phyloP scores from a whole-genome alignment of 192 early-diverging fungal species.

The Mycoemilia scoparia region DNA sequence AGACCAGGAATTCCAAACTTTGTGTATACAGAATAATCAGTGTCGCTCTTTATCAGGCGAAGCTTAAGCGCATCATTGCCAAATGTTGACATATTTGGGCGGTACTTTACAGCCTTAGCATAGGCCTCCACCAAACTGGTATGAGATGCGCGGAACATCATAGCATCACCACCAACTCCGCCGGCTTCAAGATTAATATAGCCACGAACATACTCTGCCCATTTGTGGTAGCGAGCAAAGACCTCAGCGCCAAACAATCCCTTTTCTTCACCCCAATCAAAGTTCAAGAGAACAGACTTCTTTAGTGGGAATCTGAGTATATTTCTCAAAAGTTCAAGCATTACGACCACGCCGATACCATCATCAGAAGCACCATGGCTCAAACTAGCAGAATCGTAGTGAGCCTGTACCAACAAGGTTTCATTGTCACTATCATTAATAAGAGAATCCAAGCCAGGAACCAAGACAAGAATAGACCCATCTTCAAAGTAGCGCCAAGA shows the following conservation, averaged over 20 bases:
- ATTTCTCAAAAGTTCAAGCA: conserved; percentile 44
- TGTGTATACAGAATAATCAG: conserved; percentile 48
- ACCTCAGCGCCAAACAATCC: conserved; percentile 41
- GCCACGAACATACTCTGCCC: conserved; percentile 39
- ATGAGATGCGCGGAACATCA: conserved; percentile 40
- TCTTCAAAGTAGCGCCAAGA: conserved; percentile 16
- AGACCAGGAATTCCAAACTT: conserved; percentile 38
- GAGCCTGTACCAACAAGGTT: conserved; percentile 44
- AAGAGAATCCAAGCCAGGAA: too few species aligned
- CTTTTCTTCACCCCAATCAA: conserved; percentile 53
- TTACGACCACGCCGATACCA: conserved; percentile 42
- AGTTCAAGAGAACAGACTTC: conserved; percentile 46
- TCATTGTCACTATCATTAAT: conserved; percentile 21
- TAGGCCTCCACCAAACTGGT: conserved; percentile 19
- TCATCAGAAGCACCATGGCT: conserved; percentile 54
- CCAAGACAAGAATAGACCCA: conserved; percentile 40
- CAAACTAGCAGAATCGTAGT: conserved; percentile 50
- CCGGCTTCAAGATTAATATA: conserved; percentile 57
- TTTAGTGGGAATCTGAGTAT: conserved; percentile 36
- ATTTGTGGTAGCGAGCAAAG: conserved; percentile 42
- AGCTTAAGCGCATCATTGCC: conserved; percentile 44
- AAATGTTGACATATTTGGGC: conserved; percentile 38
- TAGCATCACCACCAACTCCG: conserved; percentile 47
- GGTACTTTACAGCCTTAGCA: conserved; percentile 10
- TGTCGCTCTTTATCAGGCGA: conserved; percentile 39